A percentile compares a stretch with the other conserved stretches of the same genome.
phyloP scores from a whole-genome alignment of 2,329 filamentous ascomycete genomes.

The Stemphylium lycopersici region DNA sequence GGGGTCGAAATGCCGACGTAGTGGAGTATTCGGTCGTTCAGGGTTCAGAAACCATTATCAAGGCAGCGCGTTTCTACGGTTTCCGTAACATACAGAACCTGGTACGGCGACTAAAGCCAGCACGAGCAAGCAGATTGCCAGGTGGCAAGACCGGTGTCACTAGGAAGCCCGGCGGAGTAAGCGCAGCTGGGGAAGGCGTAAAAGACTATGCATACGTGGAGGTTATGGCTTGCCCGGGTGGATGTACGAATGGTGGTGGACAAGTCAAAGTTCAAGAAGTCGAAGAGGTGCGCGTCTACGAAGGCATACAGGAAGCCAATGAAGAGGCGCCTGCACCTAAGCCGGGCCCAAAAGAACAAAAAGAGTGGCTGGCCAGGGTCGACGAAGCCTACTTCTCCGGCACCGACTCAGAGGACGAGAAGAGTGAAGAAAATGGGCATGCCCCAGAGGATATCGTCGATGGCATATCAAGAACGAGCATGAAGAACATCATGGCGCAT shows the following conservation, averaged over 20 bases:
- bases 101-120: constrained; percentile 87
- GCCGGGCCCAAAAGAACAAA: constrained; percentile 78
- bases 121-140: constrained; percentile 65
- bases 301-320: constrained; percentile 32
- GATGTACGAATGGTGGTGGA: constrained; percentile 95
- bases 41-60: constrained; percentile 46
- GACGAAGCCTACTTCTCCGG: constrained; percentile 85
- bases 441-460: constrained; percentile 53
- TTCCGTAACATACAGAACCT: constrained; percentile 99
- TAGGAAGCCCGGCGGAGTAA: constrained; percentile 74
- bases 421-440: constrained; percentile 44
- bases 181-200: constrained; percentile 63
- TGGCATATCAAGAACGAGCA: constrained; percentile 69
- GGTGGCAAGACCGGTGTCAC: constrained; percentile 42
- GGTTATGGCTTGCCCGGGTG: constrained; percentile 99
- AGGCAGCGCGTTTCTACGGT: constrained; percentile 83
- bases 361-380: constrained; percentile 63
- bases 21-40: constrained; percentile 78
- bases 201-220: constrained; percentile 91
- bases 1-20: constrained; percentile 89
- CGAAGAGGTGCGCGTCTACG: constrained; percentile 47
- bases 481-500: constrained; percentile 72
- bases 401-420: constrained; percentile 53
- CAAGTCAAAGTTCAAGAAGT: constrained; percentile 92
- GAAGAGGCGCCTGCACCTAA: constrained; percentile 53